Percentiles rank a stretch among this genome's conserved stretches.
Evolutionary conservation across 495 filamentous ascomycete genomes (phyloP).

Genomic region (Zalerion maritima): DNA sequence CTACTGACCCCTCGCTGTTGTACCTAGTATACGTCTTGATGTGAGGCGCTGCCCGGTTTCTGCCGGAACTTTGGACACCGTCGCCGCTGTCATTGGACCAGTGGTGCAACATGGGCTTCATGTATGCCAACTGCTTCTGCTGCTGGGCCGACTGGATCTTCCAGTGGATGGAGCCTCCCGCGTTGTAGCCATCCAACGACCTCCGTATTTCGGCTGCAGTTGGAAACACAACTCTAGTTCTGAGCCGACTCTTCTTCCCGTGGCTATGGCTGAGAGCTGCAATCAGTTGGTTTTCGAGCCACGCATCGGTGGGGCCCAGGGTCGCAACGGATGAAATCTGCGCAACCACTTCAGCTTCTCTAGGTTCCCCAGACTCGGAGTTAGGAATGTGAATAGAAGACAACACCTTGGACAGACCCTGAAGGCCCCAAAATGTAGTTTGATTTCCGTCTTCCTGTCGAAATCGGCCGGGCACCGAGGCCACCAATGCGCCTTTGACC

Average conservation of each 20-base stretch:
- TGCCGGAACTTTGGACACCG: slow-evolving; percentile 28
- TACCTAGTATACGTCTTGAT: slow-evolving; percentile 85
- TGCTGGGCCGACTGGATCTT: slow-evolving; percentile 55
- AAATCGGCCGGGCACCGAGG: slow-evolving; percentile 58
- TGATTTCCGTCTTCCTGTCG: slow-evolving; percentile 24
- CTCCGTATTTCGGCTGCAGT: slow-evolving; percentile 64
- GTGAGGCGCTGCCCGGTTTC: slow-evolving; percentile 74
- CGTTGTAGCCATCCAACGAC: slow-evolving; percentile 63
- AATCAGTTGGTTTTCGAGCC: slow-evolving; percentile 45
- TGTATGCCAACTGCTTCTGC: slow-evolving; percentile 57
- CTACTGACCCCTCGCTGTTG: slow-evolving; percentile 36
- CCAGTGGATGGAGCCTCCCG: slow-evolving; percentile 71
- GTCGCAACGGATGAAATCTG: slow-evolving; percentile 80
- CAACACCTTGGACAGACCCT: slow-evolving; percentile 48
- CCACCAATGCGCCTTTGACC: slow-evolving; percentile 60
- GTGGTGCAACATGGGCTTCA: slow-evolving; percentile 54
- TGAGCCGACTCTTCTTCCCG: slow-evolving; percentile 16
- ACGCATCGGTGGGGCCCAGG: slow-evolving; percentile 56
- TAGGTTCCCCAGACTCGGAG: no score
- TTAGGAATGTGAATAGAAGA: no score
- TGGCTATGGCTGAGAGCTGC: slow-evolving; percentile 6
- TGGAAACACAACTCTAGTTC: slow-evolving; percentile 59
- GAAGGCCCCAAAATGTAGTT: slow-evolving; percentile 49
- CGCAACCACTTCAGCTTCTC: slow-evolving; percentile 53
- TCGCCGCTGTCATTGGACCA: slow-evolving; percentile 46